Evolutionary conservation across 2,329 filamentous ascomycete species (phyloP).

Genomic region (Colletotrichum cuscutae): DNA sequence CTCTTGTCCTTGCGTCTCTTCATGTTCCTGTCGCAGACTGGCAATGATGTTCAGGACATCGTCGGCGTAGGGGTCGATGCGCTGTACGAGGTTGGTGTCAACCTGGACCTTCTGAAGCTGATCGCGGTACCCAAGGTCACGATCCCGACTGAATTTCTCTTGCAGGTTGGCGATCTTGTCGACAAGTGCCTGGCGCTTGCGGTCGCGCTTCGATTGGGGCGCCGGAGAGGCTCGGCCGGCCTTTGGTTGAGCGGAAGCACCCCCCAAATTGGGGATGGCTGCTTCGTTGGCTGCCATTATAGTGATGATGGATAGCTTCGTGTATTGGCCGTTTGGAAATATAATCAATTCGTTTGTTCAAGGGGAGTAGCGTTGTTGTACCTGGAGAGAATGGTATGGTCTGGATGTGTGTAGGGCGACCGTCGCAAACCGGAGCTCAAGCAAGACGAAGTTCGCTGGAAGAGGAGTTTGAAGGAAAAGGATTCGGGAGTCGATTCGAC

Average conservation of each 20-base stretch:
- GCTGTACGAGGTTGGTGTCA: constrained; percentile 86
- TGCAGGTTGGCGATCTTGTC: constrained; percentile 83
- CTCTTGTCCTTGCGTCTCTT: constrained; percentile 54
- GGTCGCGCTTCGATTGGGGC: constrained; percentile 87
- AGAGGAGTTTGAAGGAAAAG: background rate
- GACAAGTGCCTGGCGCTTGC: constrained; percentile 83
- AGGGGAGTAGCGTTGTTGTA: background rate
- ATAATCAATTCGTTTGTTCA: background rate
- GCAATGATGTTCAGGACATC: constrained; percentile 78
- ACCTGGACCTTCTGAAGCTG: constrained; percentile 93
- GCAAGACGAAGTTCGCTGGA: background rate
- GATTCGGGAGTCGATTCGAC: background rate
- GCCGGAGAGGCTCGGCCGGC: constrained; percentile 49
- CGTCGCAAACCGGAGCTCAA: constrained; percentile 26
- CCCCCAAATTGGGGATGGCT: constrained; percentile 43
- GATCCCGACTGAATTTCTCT: constrained; percentile 81
- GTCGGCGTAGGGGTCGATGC: constrained; percentile 82
- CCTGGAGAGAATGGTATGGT: background rate
- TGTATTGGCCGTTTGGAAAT: constrained; percentile 1
- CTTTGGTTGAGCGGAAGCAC: constrained; percentile 36
- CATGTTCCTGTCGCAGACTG: constrained; percentile 67
- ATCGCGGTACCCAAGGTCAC: constrained; percentile 86
- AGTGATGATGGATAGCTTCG: background rate
- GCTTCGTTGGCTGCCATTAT: constrained; percentile 54
- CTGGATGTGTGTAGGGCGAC: constrained; percentile 7